These are phyloP conservation scores for Fusarium buxicola DNA, from an alignment of 2,329 filamentous ascomycete species.

Conservation along the genomic window DNA sequence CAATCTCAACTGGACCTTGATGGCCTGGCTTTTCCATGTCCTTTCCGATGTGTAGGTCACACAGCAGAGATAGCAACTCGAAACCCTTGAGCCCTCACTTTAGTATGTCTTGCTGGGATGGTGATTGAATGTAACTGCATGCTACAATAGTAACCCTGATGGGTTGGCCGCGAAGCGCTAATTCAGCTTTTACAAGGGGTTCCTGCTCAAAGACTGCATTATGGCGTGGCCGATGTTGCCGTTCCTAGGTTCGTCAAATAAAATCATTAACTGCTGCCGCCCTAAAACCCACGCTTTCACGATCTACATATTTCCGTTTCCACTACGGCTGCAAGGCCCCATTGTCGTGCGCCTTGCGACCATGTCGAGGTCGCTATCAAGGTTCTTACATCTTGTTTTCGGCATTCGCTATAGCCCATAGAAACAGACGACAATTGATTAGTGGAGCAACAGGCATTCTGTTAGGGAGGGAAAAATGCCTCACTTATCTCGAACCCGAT, in stretches of 20 bases:
- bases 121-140: background rate
- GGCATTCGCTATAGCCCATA: no score
- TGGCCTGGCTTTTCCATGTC: background rate
- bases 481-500: no score
- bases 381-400: no score
- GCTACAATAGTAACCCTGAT: background rate
- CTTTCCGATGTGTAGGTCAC: background rate
- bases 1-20: background rate
- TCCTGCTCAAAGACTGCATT: background rate
- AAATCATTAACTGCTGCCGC: background rate
- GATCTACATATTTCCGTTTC: background rate
- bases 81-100: background rate
- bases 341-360: no score
- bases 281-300: background rate
- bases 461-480: no score
- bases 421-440: no score
- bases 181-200: background rate
- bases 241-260: background rate
- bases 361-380: no score
- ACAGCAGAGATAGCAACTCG: background rate
- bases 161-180: background rate
- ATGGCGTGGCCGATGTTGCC: background rate
- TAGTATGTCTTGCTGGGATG: background rate
- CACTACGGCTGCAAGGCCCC: background rate
- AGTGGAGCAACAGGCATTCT: no score